These are phyloP conservation scores for Botrytis hyacinthi DNA, from an alignment of 2,329 filamentous ascomycete species.

Conservation along the genomic window DNA sequence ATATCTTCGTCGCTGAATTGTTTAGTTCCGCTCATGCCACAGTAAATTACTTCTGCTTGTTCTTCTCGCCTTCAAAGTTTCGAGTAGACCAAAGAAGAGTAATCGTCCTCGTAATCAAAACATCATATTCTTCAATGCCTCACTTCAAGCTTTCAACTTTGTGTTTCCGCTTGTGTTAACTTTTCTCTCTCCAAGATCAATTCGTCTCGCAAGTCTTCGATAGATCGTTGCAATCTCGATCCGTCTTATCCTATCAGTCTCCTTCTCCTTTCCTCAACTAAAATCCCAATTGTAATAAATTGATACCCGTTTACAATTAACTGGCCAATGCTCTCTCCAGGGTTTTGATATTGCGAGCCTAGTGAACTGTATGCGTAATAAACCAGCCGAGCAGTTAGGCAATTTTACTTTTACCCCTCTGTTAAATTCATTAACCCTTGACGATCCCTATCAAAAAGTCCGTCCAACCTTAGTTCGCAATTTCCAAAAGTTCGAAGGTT, in stretches of 20 bases:
- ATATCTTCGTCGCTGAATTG: neutral
- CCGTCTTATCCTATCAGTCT: slow-evolving; percentile 3
- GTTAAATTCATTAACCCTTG: neutral
- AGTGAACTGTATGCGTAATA: neutral
- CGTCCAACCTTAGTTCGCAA: neutral
- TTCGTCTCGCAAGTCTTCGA: slow-evolving; percentile 1
- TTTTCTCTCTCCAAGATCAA: neutral
- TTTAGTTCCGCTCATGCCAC: neutral
- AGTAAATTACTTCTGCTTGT: neutral
- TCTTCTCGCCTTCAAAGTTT: neutral
- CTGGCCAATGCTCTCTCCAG: slow-evolving; percentile 12
- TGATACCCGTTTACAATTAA: slow-evolving; percentile 9
- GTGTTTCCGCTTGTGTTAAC: neutral
- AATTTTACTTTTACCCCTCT: slow-evolving; percentile 10
- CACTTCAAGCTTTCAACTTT: neutral
- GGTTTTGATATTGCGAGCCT: neutral
- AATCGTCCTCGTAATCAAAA: slow-evolving; percentile 8
- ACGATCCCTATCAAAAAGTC: neutral
- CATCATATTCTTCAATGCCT: neutral
- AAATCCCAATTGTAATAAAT: neutral
- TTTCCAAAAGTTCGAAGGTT: slow-evolving; percentile 2
- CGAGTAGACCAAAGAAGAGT: slow-evolving; percentile 1
- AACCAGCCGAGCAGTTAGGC: neutral
- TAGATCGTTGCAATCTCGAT: neutral
- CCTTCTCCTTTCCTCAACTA: slow-evolving; percentile 15